Conservation (phyloP, 352 stramenopile genomes). For the Pythium monospermum region DNA sequence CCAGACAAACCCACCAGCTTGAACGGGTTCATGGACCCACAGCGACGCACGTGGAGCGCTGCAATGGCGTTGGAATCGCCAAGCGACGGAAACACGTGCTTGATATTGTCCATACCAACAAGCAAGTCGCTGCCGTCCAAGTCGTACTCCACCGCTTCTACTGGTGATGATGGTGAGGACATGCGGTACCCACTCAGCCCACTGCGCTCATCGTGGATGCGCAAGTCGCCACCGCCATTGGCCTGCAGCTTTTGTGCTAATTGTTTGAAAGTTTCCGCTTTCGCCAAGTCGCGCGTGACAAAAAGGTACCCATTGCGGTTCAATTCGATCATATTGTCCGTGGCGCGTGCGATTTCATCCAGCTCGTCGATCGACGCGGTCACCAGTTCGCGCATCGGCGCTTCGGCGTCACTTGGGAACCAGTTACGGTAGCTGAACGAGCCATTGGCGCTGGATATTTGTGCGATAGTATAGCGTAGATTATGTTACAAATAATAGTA, state of each 20-base stretch:
- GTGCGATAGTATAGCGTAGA: too few species aligned
- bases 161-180: too few species aligned
- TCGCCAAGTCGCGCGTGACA: slow-evolving; percentile 44
- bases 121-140: slow-evolving; percentile 65
- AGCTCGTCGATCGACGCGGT: slow-evolving; percentile 73
- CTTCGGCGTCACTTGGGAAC: slow-evolving; percentile 67
- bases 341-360: slow-evolving; percentile 53
- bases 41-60: slow-evolving; percentile 64
- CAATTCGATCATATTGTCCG: slow-evolving; percentile 59
- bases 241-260: slow-evolving; percentile 39
- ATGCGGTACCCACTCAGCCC: slow-evolving; percentile 43
- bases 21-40: slow-evolving; percentile 63
- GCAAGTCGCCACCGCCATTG: slow-evolving; percentile 48
- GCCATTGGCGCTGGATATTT: slow-evolving; percentile 46
- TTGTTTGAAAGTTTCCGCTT: slow-evolving; percentile 45
- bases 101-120: slow-evolving; percentile 57
- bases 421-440: slow-evolving; percentile 84
- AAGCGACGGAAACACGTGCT: slow-evolving; percentile 49
- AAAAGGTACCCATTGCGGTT: slow-evolving; percentile 83
- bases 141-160: slow-evolving; percentile 44
- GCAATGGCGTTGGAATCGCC: slow-evolving; percentile 48
- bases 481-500: too few species aligned
- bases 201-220: slow-evolving; percentile 36
- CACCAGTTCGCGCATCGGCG: slow-evolving; percentile 61
- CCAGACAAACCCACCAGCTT: slow-evolving; percentile 36